Evolutionary conservation across 257 asterid genomes (phyloP).

Genomic region (Forsythia suspensa): DNA sequence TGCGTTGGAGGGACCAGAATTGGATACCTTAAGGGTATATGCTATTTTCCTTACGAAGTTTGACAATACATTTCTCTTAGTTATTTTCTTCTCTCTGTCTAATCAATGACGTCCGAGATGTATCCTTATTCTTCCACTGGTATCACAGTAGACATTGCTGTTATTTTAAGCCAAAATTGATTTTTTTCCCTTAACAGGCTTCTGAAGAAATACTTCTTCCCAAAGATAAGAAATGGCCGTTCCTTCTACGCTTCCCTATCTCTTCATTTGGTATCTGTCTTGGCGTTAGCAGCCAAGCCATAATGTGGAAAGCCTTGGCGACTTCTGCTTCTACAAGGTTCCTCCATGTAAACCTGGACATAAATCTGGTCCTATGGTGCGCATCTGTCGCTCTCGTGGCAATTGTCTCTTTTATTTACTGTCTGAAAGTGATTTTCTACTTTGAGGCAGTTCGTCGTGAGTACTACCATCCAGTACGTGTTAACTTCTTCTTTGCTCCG

Average conservation of each 20-base stretch:
- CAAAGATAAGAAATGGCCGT: constrained; percentile 79
- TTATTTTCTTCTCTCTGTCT: not conserved
- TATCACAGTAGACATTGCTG: no score
- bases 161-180: no score
- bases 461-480: constrained; percentile 82
- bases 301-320: constrained; percentile 79
- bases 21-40: constrained; percentile 71
- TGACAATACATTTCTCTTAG: not conserved
- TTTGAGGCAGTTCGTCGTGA: constrained; percentile 95
- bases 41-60: not conserved
- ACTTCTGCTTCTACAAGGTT: constrained; percentile 55
- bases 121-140: no score
- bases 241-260: constrained; percentile 77
- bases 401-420: constrained; percentile 39
- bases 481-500: constrained; percentile 95
- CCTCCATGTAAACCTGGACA: constrained; percentile 48
- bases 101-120: no score
- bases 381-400: constrained; percentile 49
- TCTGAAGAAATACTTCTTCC: constrained; percentile 71
- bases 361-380: constrained; percentile 67
- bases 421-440: constrained; percentile 63
- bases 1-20: constrained; percentile 86
- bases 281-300: constrained; percentile 91
- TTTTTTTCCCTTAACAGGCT: constrained; percentile 42
- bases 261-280: constrained; percentile 80